phyloP scores from a whole-genome alignment of 768 basidiomycete species.

The Chalciporus piperatus region DNA sequence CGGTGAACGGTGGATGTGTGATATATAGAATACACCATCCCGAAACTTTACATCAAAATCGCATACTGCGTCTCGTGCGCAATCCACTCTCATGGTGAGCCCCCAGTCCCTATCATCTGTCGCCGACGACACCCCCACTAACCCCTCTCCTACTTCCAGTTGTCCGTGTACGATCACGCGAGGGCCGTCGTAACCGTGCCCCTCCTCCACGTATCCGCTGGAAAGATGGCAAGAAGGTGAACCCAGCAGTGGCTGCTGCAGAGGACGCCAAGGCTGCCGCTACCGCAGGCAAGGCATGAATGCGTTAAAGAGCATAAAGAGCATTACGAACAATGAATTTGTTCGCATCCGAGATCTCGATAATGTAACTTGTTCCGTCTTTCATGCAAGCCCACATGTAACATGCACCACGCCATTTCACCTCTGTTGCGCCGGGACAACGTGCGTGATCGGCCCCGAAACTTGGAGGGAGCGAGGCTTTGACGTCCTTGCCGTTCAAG shows the following conservation, averaged over 20 bases:
- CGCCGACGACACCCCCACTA: neutral
- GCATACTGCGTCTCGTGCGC: constrained; percentile 99
- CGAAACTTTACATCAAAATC: constrained; percentile 98
- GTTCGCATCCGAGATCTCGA: neutral
- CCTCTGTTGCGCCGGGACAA: neutral
- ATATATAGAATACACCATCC: constrained; percentile 83
- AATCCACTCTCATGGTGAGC: constrained; percentile 92
- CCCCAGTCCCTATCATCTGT: neutral
- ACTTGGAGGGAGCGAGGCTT: no score
- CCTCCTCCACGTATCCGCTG: constrained; percentile 94
- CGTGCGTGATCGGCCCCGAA: no score
- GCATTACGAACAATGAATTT: no score
- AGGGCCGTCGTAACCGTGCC: constrained; percentile 95
- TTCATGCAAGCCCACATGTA: no score
- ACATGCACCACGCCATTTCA: neutral
- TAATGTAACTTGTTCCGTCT: neutral
- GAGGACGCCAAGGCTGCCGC: constrained; percentile 74
- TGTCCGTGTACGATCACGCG: constrained; percentile 95
- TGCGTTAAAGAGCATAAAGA: neutral
- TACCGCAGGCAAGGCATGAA: constrained; percentile 47
- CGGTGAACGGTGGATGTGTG: no score
- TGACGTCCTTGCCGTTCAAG: no score
- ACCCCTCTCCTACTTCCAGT: constrained; percentile 45
- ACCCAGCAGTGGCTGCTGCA: constrained; percentile 91
- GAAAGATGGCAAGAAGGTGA: constrained; percentile 96